These are phyloP conservation scores for Ceratocystis diversiconidia DNA, from an alignment of 2,329 filamentous ascomycete species.

Conservation along the genomic window DNA sequence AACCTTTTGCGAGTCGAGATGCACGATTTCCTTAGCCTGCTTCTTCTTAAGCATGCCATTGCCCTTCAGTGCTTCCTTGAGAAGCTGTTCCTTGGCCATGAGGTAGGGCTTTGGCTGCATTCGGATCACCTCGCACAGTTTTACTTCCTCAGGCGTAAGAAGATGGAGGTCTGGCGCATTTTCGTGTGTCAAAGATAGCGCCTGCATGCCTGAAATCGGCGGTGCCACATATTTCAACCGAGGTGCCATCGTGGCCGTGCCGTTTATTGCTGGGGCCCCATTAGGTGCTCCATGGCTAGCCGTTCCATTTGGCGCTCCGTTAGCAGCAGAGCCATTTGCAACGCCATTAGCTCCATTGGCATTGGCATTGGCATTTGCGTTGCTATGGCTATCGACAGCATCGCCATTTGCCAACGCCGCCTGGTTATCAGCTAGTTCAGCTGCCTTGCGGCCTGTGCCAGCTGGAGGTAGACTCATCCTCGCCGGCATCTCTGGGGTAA, in stretches of 20 bases:
- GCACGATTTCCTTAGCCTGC: constrained; percentile 71
- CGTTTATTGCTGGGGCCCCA: constrained; percentile 25
- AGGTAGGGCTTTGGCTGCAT: constrained; percentile 90
- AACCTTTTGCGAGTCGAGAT: constrained; percentile 72
- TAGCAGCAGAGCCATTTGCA: constrained; percentile 36
- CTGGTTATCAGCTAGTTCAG: constrained; percentile 22
- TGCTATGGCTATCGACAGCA: neutral
- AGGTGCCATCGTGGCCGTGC: constrained; percentile 25
- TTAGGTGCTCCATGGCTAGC: constrained; percentile 12
- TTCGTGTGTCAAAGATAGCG: constrained; percentile 57
- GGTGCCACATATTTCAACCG: constrained; percentile 40
- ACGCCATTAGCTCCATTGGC: constrained; percentile 40
- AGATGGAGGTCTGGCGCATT: constrained; percentile 73
- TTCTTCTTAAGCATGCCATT: constrained; percentile 89
- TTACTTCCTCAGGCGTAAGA: constrained; percentile 66
- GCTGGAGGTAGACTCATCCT: constrained; percentile 31
- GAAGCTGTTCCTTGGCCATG: constrained; percentile 82
- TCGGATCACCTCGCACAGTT: constrained; percentile 71
- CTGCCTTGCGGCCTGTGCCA: constrained; percentile 20
- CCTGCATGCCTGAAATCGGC: constrained; percentile 45
- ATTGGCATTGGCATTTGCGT: constrained; percentile 21
- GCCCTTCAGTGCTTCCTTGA: constrained; percentile 79
- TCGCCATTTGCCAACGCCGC: constrained; percentile 32
- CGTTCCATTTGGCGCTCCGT: constrained; percentile 38
- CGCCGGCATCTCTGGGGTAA: constrained; percentile 63